A percentile compares a stretch with the other conserved stretches of the same genome.
Conservation (phyloP, 331 rosid genomes). For the Dryas integrifolia region DNA sequence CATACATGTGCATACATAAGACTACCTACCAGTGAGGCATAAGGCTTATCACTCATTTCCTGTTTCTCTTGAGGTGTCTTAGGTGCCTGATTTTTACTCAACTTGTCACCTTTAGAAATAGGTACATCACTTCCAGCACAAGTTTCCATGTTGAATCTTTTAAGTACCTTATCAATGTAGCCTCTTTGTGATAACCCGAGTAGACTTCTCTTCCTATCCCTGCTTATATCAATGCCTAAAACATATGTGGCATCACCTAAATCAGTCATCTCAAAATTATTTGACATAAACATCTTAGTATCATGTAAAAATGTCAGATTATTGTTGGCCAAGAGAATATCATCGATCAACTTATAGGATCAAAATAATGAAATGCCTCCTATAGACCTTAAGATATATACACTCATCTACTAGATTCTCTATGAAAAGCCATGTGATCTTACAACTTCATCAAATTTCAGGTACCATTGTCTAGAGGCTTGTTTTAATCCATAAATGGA, state of each 20-base stretch:
- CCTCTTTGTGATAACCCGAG: not conserved
- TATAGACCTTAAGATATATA: not conserved
- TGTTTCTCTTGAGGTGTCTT: not conserved
- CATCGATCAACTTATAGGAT: not conserved
- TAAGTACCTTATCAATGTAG: not conserved
- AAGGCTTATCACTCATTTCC: not conserved
- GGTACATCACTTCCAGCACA: not conserved
- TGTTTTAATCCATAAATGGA: slow-evolving; percentile 8
- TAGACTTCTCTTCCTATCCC: not conserved
- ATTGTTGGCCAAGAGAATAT: not conserved
- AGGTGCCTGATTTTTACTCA: not conserved
- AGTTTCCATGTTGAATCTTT: not conserved
- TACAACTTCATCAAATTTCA: not conserved
- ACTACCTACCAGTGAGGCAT: not conserved
- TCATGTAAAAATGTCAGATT: not conserved
- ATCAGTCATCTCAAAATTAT: not conserved
- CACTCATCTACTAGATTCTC: not conserved
- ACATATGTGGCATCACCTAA: not conserved
- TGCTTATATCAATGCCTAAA: not conserved
- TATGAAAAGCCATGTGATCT: not conserved
- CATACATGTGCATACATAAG: slow-evolving; percentile 10
- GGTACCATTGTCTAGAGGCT: not conserved
- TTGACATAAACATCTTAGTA: not conserved
- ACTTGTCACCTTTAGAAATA: not conserved
- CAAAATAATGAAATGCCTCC: not conserved